These are phyloP conservation scores for Diaporthe vaccinii DNA, from an alignment of 2,329 filamentous ascomycete species.

Conservation along the genomic window DNA sequence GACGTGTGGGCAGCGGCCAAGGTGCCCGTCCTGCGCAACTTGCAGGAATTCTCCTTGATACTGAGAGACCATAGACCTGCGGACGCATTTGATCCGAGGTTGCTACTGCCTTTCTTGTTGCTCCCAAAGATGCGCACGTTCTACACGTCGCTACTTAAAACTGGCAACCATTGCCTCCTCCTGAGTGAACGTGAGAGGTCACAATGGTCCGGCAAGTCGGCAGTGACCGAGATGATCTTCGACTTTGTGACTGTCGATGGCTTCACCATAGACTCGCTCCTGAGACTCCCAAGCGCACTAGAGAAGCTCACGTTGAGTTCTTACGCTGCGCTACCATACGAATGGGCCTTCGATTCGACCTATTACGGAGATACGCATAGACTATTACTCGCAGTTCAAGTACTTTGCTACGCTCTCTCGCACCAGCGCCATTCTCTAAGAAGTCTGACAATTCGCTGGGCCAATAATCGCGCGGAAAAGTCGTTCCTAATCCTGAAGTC, in stretches of 20 bases:
- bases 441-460: neutral
- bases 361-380: no score
- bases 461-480: neutral
- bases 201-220: neutral
- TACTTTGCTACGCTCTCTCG: neutral
- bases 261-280: neutral
- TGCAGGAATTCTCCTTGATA: neutral
- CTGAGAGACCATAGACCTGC: neutral
- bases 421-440: neutral
- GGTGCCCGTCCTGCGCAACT: neutral
- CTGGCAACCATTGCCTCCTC: neutral
- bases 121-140: conserved; percentile 12
- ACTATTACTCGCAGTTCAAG: neutral
- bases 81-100: neutral
- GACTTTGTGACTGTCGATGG: neutral
- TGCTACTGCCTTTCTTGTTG: conserved; percentile 6
- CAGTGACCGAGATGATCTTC: conserved; percentile 11
- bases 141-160: neutral
- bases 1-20: neutral
- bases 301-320: neutral
- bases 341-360: no score
- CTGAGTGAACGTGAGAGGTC: neutral
- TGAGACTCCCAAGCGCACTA: neutral
- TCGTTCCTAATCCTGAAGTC: neutral
- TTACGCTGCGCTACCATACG: no score